Base-by-base conservation (phyloP, 2,329 filamentous ascomycete species). In the Fulvia fulva region DNA sequence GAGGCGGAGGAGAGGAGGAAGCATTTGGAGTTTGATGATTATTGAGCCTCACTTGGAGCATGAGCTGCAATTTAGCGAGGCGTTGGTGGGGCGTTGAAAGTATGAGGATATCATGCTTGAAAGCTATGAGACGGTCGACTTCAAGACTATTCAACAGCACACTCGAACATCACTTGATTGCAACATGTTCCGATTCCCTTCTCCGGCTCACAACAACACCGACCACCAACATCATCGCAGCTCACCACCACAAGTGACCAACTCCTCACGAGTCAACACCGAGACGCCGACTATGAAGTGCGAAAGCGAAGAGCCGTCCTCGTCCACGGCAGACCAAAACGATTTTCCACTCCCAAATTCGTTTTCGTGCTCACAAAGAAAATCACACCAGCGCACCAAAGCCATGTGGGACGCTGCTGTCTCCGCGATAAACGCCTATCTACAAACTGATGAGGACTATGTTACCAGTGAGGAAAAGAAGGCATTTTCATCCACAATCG, bases 1-100 rank as follows among this genome's bases (percentile, higher is more conserved):
- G 94, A 97, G 70, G 75, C 77, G 21, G 77, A 78, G 55, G 83
- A 86, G 70, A 75, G 82, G 65, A 73, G 70, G 43, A 75, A 78
- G 60, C 78, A 77, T 51, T 71, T 80, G 66, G 75, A 77, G 51
- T 76, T 75, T 61, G 71, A 75, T 62, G 65, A 67, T 43, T 61
- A 61, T 12, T 55, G 22, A 21, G 44, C 22, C 28, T 51, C 47
- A 26, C 30, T 11, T 25, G 12, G 55, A 37, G 3, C 16, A n/a
- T 19, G n/a, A 41, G 55, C 47, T 50, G 47, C 47, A 30, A 2
- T 41, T 57, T 57, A 57, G 55, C 55, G 55, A 49, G 55, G 50
- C 55, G 55, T 53, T 57, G 50, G 30, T 49, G 23, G 55, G 22
- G 21, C 3, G 22, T n/a, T 53, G 53, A 19, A 11, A 34, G 8